Evolutionary conservation across 2,329 filamentous ascomycete species (phyloP).

Genomic region (Sarocladiaceae sp.): DNA sequence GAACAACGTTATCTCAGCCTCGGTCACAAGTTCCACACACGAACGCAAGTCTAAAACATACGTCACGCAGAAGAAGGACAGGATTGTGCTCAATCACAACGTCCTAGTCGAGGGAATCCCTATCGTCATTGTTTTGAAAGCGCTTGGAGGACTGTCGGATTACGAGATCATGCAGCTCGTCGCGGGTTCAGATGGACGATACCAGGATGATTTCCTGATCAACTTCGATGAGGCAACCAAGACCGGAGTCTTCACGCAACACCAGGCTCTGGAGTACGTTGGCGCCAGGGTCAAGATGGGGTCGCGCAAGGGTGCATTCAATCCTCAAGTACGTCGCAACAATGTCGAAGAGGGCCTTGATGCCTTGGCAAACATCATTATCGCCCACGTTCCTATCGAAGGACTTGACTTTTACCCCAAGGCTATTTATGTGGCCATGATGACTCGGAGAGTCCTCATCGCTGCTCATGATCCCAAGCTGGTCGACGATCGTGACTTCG

Average conservation of each 20-base stretch:
- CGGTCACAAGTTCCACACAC: slow-evolving; percentile 94
- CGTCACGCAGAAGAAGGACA: slow-evolving; percentile 87
- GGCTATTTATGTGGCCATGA: slow-evolving; percentile 90
- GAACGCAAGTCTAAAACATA: slow-evolving; percentile 98
- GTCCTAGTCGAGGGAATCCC: slow-evolving; percentile 90
- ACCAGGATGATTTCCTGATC: slow-evolving; percentile 90
- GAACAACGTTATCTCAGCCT: slow-evolving; percentile 90
- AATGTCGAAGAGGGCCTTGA: slow-evolving; percentile 89
- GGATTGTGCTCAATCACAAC: slow-evolving; percentile 86
- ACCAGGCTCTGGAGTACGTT: slow-evolving; percentile 91
- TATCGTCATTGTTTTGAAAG: slow-evolving; percentile 87
- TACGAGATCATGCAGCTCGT: slow-evolving; percentile 91
- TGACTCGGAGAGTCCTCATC: slow-evolving; percentile 95
- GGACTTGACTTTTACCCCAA: slow-evolving; percentile 96
- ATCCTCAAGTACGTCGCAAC: slow-evolving; percentile 59
- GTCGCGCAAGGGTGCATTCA: slow-evolving; percentile 52
- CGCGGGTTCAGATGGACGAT: slow-evolving; percentile 76
- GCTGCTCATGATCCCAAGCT: slow-evolving; percentile 82
- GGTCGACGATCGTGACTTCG: slow-evolving; percentile 94
- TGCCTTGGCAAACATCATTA: slow-evolving; percentile 84
- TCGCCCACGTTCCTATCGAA: slow-evolving; percentile 88
- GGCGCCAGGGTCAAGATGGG: slow-evolving; percentile 85
- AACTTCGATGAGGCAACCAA: slow-evolving; percentile 92
- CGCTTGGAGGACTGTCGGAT: slow-evolving; percentile 87
- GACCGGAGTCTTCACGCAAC: slow-evolving; percentile 81